A percentile compares a stretch with the other conserved stretches of the same genome.
phyloP scores from a whole-genome alignment of 352 stramenopile species.

The Plasmopara muralis region DNA sequence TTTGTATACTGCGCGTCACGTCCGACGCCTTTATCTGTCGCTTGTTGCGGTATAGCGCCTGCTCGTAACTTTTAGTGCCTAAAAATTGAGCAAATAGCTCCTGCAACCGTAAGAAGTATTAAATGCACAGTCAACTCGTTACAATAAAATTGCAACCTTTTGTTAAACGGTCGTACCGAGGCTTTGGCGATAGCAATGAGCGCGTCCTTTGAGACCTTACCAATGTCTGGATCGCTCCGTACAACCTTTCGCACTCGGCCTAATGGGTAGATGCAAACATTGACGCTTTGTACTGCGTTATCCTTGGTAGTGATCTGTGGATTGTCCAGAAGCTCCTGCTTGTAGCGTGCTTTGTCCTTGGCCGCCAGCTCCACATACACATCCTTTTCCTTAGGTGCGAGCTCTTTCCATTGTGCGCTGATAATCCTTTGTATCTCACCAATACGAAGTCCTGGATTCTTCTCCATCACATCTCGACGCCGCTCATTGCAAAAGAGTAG shows the following conservation, averaged over 20 bases:
- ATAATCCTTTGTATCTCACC: slow-evolving; percentile 87
- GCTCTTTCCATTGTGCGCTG: slow-evolving; percentile 84
- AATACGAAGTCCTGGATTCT: slow-evolving; percentile 49
- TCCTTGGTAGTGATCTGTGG: slow-evolving; percentile 33
- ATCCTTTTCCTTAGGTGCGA: slow-evolving; percentile 81
- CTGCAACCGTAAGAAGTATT: slow-evolving; percentile 19
- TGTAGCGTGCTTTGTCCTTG: slow-evolving; percentile 84
- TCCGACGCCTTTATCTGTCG: slow-evolving; percentile 75
- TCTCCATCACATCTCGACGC: slow-evolving; percentile 55
- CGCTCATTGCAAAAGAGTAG: slow-evolving; percentile 77
- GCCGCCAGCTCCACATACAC: slow-evolving; percentile 80
- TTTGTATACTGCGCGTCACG: slow-evolving; percentile 72
- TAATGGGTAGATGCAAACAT: slow-evolving; percentile 52
- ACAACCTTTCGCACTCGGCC: slow-evolving; percentile 90
- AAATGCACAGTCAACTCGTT: no score
- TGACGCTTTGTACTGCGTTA: slow-evolving; percentile 19
- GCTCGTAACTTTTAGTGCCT: slow-evolving; percentile 84
- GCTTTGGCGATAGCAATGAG: slow-evolving; percentile 89
- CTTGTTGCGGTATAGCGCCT: slow-evolving; percentile 77
- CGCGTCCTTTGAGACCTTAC: slow-evolving; percentile 89
- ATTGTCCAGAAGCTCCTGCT: slow-evolving; percentile 67
- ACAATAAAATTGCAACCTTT: background rate
- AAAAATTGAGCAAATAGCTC: slow-evolving; percentile 89
- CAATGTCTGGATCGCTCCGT: slow-evolving; percentile 88
- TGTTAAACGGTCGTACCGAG: slow-evolving; percentile 40